These are phyloP conservation scores for Elsinoe perseae DNA, from an alignment of 2,329 filamentous ascomycete species.

Conservation along the genomic window DNA sequence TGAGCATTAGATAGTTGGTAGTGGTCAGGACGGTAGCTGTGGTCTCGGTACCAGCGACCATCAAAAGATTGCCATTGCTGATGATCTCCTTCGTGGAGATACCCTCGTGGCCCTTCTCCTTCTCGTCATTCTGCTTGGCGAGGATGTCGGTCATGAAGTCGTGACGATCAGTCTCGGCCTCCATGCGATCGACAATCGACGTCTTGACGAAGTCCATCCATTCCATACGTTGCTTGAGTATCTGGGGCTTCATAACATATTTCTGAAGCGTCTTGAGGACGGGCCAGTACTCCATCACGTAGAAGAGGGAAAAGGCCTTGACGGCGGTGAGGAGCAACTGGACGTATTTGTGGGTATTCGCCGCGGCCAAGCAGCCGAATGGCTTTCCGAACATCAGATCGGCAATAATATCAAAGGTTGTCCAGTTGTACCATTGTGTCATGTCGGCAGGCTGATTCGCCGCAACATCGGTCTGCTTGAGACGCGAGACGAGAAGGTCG, in stretches of 20 bases:
- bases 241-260: constrained; percentile 20
- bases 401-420: constrained; percentile 34
- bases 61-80: constrained; percentile 28
- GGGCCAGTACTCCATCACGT: constrained; percentile 26
- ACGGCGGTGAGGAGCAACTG: constrained; percentile 24
- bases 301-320: constrained; percentile 24
- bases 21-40: constrained; percentile 41
- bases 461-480: constrained; percentile 21
- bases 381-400: constrained; percentile 31
- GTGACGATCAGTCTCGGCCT: constrained; percentile 24
- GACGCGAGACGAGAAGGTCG: constrained; percentile 32
- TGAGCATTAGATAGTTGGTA: constrained; percentile 36
- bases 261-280: constrained; percentile 15
- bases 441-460: constrained; percentile 22
- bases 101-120: constrained; percentile 22
- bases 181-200: constrained; percentile 25
- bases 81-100: constrained; percentile 29
- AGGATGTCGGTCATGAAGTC: constrained; percentile 24
- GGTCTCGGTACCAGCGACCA: constrained; percentile 46
- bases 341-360: constrained; percentile 28
- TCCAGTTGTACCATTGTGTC: constrained; percentile 30
- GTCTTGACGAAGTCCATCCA: constrained; percentile 23
- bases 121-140: constrained; percentile 21
- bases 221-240: constrained; percentile 21
- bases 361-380: constrained; percentile 25